Base-by-base conservation (phyloP, 768 basidiomycete species). In the Suillus weaverae region DNA sequence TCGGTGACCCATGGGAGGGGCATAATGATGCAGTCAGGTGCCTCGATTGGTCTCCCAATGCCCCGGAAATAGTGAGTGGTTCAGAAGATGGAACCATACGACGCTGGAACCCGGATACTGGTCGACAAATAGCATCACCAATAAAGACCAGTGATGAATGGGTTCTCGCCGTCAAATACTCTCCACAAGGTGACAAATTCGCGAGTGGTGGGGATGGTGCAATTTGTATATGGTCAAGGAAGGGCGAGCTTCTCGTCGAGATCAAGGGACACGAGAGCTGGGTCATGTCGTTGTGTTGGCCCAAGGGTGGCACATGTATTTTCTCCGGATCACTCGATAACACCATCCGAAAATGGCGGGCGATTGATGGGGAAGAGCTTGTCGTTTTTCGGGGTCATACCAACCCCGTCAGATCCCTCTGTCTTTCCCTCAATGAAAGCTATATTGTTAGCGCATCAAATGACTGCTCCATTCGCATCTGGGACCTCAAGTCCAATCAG, bases 1-100 rank as follows among this genome's bases (percentile, higher is more conserved):
- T 54, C 20, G 53, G 53, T 1, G 11, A 20, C 5, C 10, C 53
- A 11, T 54, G 53, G 53, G 11, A 54, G 53, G 53, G 18, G 10
- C 56, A 67, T 26, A 59, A 20, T 18, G 60, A 39, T 4, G 32
- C 51, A 2, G 61, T 65, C 14, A 44, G n/a, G 22, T 36, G 44
- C 30, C 53, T 69, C 6, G 61, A 59, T 22, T 67, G 70, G 36
- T 72, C 71, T 32, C 64, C 50, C 1, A 60, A 63, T 51, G 63
- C 68, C 9, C 59, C 56, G 22, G 39, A 55, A 20, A 50, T 72
- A 1, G 71, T 61, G 8, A 64, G 61, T 13, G 66, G 60, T 7
- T 38, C 70, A 14, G 5, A 44, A 6, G 64, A 71, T 20, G 66
- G 44, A 10, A 61, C 63, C 13, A 65, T 70, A 9, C 48, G 62